Evolutionary conservation across 176 grass and related monocot genomes (phyloP).

Genomic region (Zoysia japonica): DNA sequence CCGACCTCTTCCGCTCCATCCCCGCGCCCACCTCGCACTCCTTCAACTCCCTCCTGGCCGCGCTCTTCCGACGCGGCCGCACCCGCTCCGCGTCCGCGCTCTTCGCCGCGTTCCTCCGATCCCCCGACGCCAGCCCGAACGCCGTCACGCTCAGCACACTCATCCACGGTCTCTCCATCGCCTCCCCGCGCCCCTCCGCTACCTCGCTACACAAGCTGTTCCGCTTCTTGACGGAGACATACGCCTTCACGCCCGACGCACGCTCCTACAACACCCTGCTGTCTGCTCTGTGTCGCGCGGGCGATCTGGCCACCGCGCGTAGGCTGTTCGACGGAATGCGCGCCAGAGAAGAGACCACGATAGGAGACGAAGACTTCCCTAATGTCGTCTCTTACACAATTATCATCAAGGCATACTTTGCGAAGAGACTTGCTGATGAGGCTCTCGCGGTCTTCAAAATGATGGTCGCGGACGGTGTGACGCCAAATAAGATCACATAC

Average conservation of each 20-base stretch:
- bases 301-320: constrained; percentile 52
- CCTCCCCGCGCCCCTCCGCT: constrained; percentile 48
- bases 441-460: constrained; percentile 53
- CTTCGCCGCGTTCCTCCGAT: constrained; percentile 58
- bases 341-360: neutral
- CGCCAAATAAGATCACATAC: constrained; percentile 77
- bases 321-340: constrained; percentile 78
- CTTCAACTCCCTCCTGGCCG: constrained; percentile 81
- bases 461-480: constrained; percentile 50
- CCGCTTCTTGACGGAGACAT: constrained; percentile 46
- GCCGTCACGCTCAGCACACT: constrained; percentile 80
- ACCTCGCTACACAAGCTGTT: constrained; percentile 54
- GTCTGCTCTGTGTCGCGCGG: constrained; percentile 50
- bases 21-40: constrained; percentile 63
- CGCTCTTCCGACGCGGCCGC: constrained; percentile 62
- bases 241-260: constrained; percentile 58
- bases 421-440: constrained; percentile 44
- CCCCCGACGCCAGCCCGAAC: constrained; percentile 48
- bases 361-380: constrained; percentile 13
- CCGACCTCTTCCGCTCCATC: constrained; percentile 56
- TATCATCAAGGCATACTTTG: constrained; percentile 72
- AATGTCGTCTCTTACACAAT: constrained; percentile 88
- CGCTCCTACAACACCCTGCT: constrained; percentile 83
- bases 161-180: constrained; percentile 65
- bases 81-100: constrained; percentile 50